phyloP scores from a whole-genome alignment of 139 green algal species.

The Yamagishiella unicocca region DNA sequence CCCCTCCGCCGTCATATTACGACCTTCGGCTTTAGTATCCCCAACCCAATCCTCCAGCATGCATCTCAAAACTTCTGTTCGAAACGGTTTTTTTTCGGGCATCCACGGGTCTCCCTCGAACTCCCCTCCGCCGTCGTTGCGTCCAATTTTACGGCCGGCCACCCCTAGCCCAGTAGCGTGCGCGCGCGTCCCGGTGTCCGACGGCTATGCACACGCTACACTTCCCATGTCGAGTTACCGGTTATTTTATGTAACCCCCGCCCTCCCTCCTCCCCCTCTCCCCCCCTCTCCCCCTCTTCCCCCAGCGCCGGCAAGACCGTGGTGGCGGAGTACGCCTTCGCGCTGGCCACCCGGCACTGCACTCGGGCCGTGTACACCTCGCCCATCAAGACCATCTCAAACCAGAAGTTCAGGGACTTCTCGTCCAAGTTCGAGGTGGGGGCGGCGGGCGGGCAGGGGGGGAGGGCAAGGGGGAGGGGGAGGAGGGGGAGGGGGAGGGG shows the following conservation, averaged over 20 bases:
- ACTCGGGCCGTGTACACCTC: slow-evolving; percentile 91
- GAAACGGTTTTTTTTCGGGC: too few species aligned
- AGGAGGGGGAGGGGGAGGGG: not conserved
- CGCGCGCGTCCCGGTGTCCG: too few species aligned
- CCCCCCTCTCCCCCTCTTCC: not conserved
- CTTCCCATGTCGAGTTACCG: too few species aligned
- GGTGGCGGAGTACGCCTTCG: slow-evolving; percentile 98
- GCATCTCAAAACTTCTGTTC: too few species aligned
- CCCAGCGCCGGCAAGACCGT: slow-evolving; percentile 95
- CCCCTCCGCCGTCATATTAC: not conserved
- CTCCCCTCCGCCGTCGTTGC: too few species aligned
- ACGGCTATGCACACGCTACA: too few species aligned
- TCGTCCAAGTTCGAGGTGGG: slow-evolving; percentile 81
- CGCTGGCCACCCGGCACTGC: slow-evolving; percentile 86
- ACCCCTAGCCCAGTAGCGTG: too few species aligned
- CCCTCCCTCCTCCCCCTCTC: not conserved
- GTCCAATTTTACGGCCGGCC: too few species aligned
- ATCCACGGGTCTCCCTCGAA: too few species aligned
- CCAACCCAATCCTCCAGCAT: too few species aligned
- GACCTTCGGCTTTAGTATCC: too few species aligned
- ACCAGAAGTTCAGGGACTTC: slow-evolving; percentile 99
- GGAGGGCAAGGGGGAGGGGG: not conserved
- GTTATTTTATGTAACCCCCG: too few species aligned
- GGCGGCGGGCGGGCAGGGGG: not conserved
- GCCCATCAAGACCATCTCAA: slow-evolving; percentile 99